Conservation (phyloP, 139 green algal genomes). For the Dunaliella primolecta region DNA sequence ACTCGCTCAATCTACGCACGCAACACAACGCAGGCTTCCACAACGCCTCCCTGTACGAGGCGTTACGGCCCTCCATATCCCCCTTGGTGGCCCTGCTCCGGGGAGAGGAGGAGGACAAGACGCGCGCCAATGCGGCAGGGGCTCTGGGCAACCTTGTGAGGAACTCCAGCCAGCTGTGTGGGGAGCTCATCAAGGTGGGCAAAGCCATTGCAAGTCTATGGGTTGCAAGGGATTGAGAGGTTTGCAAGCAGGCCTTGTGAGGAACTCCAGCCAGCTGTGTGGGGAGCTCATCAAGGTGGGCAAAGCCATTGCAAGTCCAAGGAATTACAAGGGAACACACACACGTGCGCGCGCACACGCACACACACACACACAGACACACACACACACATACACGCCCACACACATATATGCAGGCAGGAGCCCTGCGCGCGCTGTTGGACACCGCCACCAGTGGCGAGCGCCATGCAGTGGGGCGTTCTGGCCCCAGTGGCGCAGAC, state of each 20-base stretch:
- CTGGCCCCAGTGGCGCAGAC: constrained; percentile 25
- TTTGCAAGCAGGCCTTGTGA: constrained; percentile 56
- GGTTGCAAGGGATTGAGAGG: neutral
- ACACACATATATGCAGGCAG: constrained; percentile 20
- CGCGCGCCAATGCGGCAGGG: constrained; percentile 88
- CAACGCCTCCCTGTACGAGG: constrained; percentile 76
- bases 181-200: constrained; percentile 62
- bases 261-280: constrained; percentile 78
- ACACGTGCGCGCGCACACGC: neutral
- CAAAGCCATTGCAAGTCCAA: neutral
- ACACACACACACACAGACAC: constrained; percentile 3
- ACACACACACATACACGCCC: constrained; percentile 3
- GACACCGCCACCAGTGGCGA: constrained; percentile 25
- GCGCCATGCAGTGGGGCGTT: neutral
- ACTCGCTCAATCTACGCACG: neutral
- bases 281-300: constrained; percentile 60
- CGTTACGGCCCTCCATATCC: constrained; percentile 63
- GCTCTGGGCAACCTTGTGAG: constrained; percentile 94
- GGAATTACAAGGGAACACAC: neutral
- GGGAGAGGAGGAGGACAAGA: constrained; percentile 79
- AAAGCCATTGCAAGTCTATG: too few species aligned
- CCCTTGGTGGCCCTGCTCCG: constrained; percentile 74
- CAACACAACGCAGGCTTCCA: constrained; percentile 71
- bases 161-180: constrained; percentile 74
- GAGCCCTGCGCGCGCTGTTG: constrained; percentile 63